Evolutionary conservation across 2,329 filamentous ascomycete species (phyloP).

Genomic region (Arthrocladium fulminans): DNA sequence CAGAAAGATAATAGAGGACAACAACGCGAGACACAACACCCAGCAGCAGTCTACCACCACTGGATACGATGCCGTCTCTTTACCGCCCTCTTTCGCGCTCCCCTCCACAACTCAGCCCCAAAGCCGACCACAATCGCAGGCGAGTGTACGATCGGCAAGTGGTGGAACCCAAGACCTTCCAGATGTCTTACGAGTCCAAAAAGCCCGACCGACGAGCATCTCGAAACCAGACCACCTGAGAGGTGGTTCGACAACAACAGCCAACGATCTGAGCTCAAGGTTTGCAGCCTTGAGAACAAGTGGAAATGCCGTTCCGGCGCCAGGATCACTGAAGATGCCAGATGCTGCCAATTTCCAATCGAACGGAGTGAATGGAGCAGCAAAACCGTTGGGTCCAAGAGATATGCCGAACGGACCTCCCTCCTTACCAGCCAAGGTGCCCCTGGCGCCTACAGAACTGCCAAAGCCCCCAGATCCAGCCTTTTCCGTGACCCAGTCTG

Average conservation of each 20-base stretch:
- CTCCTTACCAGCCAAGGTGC: constrained; percentile 36
- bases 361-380: constrained; percentile 7
- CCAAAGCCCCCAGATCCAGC: constrained; percentile 41
- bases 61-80: constrained; percentile 7
- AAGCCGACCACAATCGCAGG: constrained; percentile 2
- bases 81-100: background rate
- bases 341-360: constrained; percentile 17
- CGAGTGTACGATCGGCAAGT: constrained; percentile 1
- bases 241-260: constrained; percentile 13
- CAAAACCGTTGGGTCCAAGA: constrained; percentile 33
- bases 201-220: constrained; percentile 17
- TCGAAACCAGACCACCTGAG: constrained; percentile 21
- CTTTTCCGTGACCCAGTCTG: constrained; percentile 36
- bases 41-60: constrained; percentile 27
- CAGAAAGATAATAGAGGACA: constrained; percentile 52
- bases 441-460: constrained; percentile 30
- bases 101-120: background rate
- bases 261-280: constrained; percentile 20
- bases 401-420: constrained; percentile 32
- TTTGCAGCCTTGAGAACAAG: constrained; percentile 16
- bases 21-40: constrained; percentile 56
- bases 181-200: constrained; percentile 14
- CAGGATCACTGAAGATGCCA: constrained; percentile 14
- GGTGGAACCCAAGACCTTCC: constrained; percentile 12
- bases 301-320: background rate